phyloP scores from a whole-genome alignment of 1,139 yeast species.

The Candida sanyaensis region DNA sequence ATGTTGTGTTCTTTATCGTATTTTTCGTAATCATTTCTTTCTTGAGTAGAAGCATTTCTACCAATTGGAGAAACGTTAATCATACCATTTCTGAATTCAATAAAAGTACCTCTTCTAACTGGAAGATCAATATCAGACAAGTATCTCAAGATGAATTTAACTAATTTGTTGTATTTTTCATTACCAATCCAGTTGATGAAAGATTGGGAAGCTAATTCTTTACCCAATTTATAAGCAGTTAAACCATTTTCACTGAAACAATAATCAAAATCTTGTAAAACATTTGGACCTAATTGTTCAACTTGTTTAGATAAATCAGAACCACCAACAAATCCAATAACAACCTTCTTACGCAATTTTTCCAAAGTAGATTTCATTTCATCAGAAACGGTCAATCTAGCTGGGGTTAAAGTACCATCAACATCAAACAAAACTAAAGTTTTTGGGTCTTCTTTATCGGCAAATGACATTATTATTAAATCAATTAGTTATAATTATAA shows the following conservation, averaged over 20 bases:
- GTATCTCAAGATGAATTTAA: conserved; percentile 81
- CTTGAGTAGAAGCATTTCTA: conserved; percentile 92
- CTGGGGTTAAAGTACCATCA: conserved; percentile 98
- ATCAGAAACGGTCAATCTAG: conserved; percentile 79
- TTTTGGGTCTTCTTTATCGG: conserved; percentile 56
- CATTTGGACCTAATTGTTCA: conserved; percentile 88
- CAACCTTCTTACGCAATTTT: conserved; percentile 85
- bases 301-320: conserved; percentile 91
- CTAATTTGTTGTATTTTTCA: conserved; percentile 87
- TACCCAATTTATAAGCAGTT: conserved; percentile 92
- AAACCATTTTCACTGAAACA: conserved; percentile 97
- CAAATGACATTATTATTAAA: conserved; percentile 46
- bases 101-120: conserved; percentile 93
- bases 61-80: conserved; percentile 97
- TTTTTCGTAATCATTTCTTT: conserved; percentile 88
- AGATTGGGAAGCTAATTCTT: conserved; percentile 86
- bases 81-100: conserved; percentile 99
- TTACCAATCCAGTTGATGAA: conserved; percentile 96
- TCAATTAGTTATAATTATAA: too few relatives aligned
- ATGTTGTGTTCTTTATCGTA: conserved; percentile 78
- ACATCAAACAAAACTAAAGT: conserved; percentile 89
- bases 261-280: conserved; percentile 83
- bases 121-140: conserved; percentile 88
- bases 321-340: conserved; percentile 98
- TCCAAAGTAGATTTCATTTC: conserved; percentile 74